Base-by-base conservation (phyloP, 2,329 filamentous ascomycete genomes). In the Rhynchosporium graminicola region DNA sequence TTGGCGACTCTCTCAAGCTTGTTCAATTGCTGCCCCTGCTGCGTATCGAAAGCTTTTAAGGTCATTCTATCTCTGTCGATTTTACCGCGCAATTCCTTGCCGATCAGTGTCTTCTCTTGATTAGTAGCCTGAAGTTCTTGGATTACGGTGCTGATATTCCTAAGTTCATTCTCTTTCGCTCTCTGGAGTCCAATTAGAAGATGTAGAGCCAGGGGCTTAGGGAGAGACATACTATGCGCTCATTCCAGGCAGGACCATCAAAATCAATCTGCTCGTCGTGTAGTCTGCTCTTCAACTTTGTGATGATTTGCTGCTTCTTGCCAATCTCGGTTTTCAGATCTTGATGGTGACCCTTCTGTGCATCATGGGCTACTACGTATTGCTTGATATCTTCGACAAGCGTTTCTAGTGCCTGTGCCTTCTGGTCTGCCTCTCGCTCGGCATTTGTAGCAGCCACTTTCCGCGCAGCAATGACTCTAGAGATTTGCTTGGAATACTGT, bases 21-120 rank as follows among this genome's bases (percentile, higher is more conserved):
- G 55, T 77, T 84, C 60, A 89, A 79, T 68, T 91, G 88, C 71
- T 90, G 89, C 5, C 92, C 93, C 63, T 87, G 81, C 69, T 90
- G 85, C 0, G 91, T 94, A 56, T 91, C 82, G 13, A 97, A 80
- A 20, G 79, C 82, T 29, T 79, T 74, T 28, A 91, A 74, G 15
- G 87, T 82, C 2, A 71, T 68, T 66, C 84, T 66, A 0, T 81
- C 72, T 33, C 77, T 73, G 2, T 70, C 69, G 2, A 77, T 74
- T 6, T 79, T 75, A 0, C 71, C 67, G 48, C 74, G 78, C 26
- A 83, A 75, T 9, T 76, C 74, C 45, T 63, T 74, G 20, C 79
- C 82, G 62, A 76, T 76, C 20, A 70, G 70, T 55, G 79, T 77
- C 5, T 68, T 31, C 15, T 70, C 67, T 5, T 42, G 47, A 10